Evolutionary conservation across 2,329 filamentous ascomycete species (phyloP).

Genomic region (Acephala macrosclerotiorum): DNA sequence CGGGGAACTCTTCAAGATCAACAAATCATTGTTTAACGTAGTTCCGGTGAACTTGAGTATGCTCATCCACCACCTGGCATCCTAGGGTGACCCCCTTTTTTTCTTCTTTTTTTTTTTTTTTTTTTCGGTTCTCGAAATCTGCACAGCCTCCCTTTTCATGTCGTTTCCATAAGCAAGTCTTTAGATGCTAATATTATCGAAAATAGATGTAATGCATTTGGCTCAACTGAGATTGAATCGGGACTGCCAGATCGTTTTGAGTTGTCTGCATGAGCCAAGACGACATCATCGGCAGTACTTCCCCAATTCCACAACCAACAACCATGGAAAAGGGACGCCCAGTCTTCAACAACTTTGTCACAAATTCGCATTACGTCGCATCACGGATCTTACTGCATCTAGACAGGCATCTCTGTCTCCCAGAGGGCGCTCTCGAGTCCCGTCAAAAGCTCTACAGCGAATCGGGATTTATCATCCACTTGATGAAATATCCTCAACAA

Average conservation of each 20-base stretch:
- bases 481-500: constrained; percentile 58
- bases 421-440: constrained; percentile 46
- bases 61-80: constrained; percentile 7
- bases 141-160: too few relatives aligned
- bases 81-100: too few relatives aligned
- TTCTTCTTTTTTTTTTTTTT: too few relatives aligned
- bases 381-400: constrained; percentile 2
- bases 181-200: not conserved
- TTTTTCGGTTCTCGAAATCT: too few relatives aligned
- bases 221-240: constrained; percentile 8
- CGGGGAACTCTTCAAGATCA: constrained; percentile 5
- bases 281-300: constrained; percentile 5
- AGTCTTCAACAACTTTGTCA: not conserved
- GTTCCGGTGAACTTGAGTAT: constrained; percentile 8
- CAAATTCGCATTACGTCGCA: not conserved
- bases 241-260: constrained; percentile 15
- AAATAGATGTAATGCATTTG: constrained; percentile 5
- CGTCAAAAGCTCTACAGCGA: constrained; percentile 52
- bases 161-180: too few relatives aligned
- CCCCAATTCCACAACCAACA: not conserved
- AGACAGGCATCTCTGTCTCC: constrained; percentile 10
- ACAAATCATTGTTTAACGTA: not conserved
- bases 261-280: constrained; percentile 10
- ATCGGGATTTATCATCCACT: constrained; percentile 62
- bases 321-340: not conserved